Evolutionary conservation across 345 rosid genomes (phyloP), one percentile per base, ranked within the genome.

Genomic region (Citrus trifoliata): DNA sequence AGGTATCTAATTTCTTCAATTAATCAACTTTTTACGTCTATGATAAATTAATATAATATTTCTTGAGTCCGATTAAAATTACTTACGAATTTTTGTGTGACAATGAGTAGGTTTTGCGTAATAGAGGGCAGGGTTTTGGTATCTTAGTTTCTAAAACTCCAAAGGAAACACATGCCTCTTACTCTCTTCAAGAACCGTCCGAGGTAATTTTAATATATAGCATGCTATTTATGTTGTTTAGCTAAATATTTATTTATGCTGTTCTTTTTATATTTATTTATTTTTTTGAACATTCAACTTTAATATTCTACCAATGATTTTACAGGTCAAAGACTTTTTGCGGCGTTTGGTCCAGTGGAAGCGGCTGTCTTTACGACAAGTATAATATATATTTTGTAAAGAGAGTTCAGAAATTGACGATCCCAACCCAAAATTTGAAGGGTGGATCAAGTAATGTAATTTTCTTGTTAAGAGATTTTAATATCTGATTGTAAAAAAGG

Each of bases 111-210:
- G 95, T 92, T 76, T 84, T 96, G 72, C 89, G 89, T 48, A 82
- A 87, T 65, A 89, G 91, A 66, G 93, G 88, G 67, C 98, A 89
- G 85, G 99, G 99, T 9, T 74, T 93, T 78, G 99, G 99, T 53
- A 90, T 96, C 61, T 89, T 96, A 13, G 99, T 96, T 53, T 90
- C 98, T 32, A 96, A 94, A 86, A 76, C 82, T 80, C 90, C 98
- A 2, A 96, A 91, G 81, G 98, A 96, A 76, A 94, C 98, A 21
- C 91, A 80, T 75, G 99, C 99, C 21, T 87, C 95, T 10, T 93
- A 90, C 85, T 90, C 98, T 80, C 90, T 96, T 25, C 92, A 87
- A 82, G 98, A 91, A 48, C 97, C 99, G 68, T 81, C 92, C 7
- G 93, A 95, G 97, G 97, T 79, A 83, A 18, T 51, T 51, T 51